These are phyloP conservation scores for Colletotrichum trifolii DNA, from an alignment of 2,329 filamentous ascomycete species.

Conservation along the genomic window DNA sequence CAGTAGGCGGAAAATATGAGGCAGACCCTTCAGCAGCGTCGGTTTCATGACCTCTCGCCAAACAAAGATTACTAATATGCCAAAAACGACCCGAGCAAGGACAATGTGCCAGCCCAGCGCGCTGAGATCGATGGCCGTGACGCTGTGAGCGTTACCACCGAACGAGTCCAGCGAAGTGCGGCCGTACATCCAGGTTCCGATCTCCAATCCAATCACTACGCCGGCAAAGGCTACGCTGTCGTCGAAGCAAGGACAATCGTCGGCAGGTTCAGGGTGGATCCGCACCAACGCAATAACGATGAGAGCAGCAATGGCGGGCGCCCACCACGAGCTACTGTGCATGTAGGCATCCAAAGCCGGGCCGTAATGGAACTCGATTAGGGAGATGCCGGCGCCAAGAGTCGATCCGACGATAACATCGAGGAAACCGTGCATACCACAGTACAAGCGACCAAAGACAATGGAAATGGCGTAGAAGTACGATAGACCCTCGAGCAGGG, in stretches of 20 bases:
- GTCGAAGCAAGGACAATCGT: constrained; percentile 97
- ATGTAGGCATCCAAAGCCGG: constrained; percentile 77
- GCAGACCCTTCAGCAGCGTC: constrained; percentile 78
- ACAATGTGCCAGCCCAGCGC: constrained; percentile 74
- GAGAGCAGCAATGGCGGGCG: constrained; percentile 71
- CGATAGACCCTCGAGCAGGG: constrained; percentile 73
- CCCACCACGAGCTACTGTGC: constrained; percentile 70
- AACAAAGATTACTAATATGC: constrained; percentile 84
- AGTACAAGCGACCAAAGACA: constrained; percentile 90
- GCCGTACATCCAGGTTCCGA: constrained; percentile 86
- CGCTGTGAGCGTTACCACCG: constrained; percentile 54
- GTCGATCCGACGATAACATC: constrained; percentile 86
- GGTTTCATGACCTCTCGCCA: constrained; percentile 95
- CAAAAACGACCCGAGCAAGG: constrained; percentile 76
- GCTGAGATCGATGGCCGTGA: constrained; percentile 72
- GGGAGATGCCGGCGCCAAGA: constrained; percentile 75
- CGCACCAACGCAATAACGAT: constrained; percentile 81
- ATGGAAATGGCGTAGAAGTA: constrained; percentile 93
- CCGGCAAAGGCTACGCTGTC: constrained; percentile 94
- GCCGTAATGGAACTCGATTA: constrained; percentile 70
- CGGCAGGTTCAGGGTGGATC: constrained; percentile 93
- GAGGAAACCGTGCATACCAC: constrained; percentile 97
- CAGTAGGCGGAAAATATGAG: constrained; percentile 87
- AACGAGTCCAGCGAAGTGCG: constrained; percentile 60
- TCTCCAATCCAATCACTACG: constrained; percentile 85